phyloP scores from a whole-genome alignment of 2,329 filamentous ascomycete species.

The Pseudogymnoascus sp. region DNA sequence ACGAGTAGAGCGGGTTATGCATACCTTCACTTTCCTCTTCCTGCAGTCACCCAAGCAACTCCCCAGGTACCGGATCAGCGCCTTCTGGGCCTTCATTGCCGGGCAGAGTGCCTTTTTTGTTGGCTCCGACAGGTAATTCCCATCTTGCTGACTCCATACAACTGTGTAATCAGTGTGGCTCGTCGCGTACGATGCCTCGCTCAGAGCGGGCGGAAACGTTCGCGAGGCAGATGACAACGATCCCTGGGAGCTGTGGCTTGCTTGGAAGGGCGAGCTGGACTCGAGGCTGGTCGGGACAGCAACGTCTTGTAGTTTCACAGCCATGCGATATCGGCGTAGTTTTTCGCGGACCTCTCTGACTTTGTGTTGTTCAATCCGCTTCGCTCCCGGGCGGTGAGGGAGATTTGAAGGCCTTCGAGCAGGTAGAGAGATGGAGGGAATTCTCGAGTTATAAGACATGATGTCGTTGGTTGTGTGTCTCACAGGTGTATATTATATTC shows the following conservation, averaged over 20 bases:
- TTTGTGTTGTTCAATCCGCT: neutral
- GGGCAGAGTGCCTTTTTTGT: constrained; percentile 19
- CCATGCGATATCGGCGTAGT: neutral
- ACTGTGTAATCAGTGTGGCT: neutral
- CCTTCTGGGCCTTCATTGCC: constrained; percentile 22
- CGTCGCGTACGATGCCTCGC: neutral
- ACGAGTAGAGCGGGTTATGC: neutral
- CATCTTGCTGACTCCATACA: constrained; percentile 13
- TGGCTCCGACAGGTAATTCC: constrained; percentile 19
- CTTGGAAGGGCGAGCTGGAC: constrained; percentile 4
- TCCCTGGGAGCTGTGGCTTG: neutral
- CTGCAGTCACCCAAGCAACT: constrained; percentile 16
- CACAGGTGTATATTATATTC: neutral
- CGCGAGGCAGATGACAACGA: neutral
- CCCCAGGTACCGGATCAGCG: constrained; percentile 23
- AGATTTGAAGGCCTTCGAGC: neutral
- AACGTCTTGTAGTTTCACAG: neutral
- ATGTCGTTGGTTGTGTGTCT: neutral
- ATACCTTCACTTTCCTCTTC: constrained; percentile 7
- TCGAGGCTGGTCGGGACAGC: neutral
- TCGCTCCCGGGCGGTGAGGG: neutral
- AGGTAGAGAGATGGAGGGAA: neutral
- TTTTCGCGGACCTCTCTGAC: neutral
- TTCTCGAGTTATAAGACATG: neutral
- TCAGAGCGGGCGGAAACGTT: neutral